These are phyloP conservation scores for Groenewaldozyma auringiensis DNA, from an alignment of 1,139 yeast species.

Conservation along the genomic window DNA sequence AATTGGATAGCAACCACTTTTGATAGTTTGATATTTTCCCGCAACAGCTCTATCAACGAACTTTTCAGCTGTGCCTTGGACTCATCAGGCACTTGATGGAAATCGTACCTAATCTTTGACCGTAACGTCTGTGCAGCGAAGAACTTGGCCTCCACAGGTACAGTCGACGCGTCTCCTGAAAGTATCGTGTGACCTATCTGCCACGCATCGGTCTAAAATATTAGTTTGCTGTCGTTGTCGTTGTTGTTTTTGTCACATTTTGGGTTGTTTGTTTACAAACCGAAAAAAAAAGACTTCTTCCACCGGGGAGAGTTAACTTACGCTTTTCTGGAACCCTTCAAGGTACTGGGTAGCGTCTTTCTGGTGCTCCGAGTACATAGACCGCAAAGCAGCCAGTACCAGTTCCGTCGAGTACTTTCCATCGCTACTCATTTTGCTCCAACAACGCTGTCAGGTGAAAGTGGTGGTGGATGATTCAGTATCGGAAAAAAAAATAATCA, in stretches of 20 bases:
- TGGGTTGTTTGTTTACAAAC: neutral
- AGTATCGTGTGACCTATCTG: slow-evolving; percentile 30
- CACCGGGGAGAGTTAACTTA: too few relatives aligned
- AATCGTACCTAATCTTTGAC: slow-evolving; percentile 67
- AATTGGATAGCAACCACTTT: slow-evolving; percentile 70
- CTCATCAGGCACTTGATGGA: slow-evolving; percentile 60
- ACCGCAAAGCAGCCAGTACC: slow-evolving; percentile 45
- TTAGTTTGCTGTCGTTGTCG: too few relatives aligned
- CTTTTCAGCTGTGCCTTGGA: slow-evolving; percentile 50
- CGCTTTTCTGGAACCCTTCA: slow-evolving; percentile 71
- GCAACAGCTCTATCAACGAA: slow-evolving; percentile 50
- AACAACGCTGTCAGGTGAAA: neutral
- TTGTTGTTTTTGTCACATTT: too few relatives aligned
- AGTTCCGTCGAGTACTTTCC: slow-evolving; percentile 6
- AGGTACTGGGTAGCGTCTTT: slow-evolving; percentile 58
- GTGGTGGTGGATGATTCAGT: neutral
- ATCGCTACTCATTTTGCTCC: neutral
- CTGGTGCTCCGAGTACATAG: slow-evolving; percentile 52
- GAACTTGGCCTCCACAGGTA: slow-evolving; percentile 43
- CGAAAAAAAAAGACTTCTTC: neutral
- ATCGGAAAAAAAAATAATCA: too few relatives aligned
- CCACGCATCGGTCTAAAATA: slow-evolving; percentile 35
- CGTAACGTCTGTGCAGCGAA: slow-evolving; percentile 90
- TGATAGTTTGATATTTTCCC: slow-evolving; percentile 36
- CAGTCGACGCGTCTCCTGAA: slow-evolving; percentile 14